phyloP scores from a whole-genome alignment of 768 basidiomycete species.

The Trametes maxima region DNA sequence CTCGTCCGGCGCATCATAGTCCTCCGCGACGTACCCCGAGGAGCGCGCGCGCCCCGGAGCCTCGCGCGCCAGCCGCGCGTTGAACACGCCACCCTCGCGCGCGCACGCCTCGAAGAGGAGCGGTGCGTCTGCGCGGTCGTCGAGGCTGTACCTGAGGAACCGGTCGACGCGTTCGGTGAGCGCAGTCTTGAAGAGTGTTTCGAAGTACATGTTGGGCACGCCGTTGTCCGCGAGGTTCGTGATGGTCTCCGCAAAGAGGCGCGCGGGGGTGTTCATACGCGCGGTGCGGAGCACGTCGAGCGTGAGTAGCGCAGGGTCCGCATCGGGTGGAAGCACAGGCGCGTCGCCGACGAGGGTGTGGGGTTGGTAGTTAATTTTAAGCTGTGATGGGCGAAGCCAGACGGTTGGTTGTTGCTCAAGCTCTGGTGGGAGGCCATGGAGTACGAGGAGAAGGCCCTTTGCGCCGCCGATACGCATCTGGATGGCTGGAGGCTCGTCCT shows the following conservation, averaged over 20 bases:
- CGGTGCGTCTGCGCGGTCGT: no score
- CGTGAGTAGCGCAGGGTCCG: constrained; percentile 47
- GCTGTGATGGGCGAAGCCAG: no score
- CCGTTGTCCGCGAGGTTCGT: constrained; percentile 68
- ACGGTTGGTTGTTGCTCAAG: no score
- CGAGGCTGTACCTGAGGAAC: no score
- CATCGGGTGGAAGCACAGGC: neutral
- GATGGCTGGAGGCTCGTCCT: no score
- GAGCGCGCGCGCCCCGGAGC: constrained; percentile 32
- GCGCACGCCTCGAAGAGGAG: no score
- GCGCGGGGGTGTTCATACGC: constrained; percentile 46
- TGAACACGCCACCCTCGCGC: constrained; percentile 19
- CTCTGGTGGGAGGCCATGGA: no score
- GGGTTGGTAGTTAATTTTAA: no score
- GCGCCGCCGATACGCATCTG: no score
- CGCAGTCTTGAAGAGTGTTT: neutral
- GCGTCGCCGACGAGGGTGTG: no score
- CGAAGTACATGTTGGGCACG: constrained; percentile 47
- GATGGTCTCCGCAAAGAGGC: constrained; percentile 58
- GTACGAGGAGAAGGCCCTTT: no score
- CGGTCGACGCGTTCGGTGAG: neutral
- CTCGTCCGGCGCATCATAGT: no score
- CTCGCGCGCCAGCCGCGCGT: constrained; percentile 28
- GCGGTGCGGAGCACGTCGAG: constrained; percentile 59
- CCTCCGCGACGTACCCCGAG: constrained; percentile 24